Conservation (phyloP, 2,329 filamentous ascomycete species). For the Xylariaceae sp. region DNA sequence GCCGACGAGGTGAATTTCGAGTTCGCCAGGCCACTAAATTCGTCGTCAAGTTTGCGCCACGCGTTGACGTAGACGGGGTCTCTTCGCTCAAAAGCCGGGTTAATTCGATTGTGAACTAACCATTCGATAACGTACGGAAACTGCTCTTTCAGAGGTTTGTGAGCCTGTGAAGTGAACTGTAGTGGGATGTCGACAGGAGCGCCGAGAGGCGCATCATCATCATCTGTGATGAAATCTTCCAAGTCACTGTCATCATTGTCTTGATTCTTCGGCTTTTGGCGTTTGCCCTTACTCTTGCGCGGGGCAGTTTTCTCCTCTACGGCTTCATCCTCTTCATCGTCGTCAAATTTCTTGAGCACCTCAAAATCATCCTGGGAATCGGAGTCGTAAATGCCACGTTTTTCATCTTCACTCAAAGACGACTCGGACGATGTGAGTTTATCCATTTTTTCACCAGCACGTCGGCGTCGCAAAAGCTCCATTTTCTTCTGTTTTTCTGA, state of each 20-base stretch:
- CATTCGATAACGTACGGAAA: conserved; percentile 79
- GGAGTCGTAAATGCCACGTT: conserved; percentile 46
- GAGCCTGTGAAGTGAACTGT: conserved; percentile 70
- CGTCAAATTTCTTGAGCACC: conserved; percentile 45
- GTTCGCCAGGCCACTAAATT: conserved; percentile 69
- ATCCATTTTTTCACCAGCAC: conserved; percentile 31
- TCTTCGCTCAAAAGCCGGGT: conserved; percentile 68
- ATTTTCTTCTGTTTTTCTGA: conserved; percentile 33
- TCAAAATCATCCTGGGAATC: conserved; percentile 41
- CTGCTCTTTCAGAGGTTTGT: conserved; percentile 72
- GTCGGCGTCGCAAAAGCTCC: conserved; percentile 30
- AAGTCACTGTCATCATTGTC: conserved; percentile 44
- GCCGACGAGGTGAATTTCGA: conserved; percentile 76
- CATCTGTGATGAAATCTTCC: conserved; percentile 71
- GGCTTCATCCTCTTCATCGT: conserved; percentile 38
- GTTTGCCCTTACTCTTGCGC: conserved; percentile 18
- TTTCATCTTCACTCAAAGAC: conserved; percentile 58
- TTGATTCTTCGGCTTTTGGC: conserved; percentile 28
- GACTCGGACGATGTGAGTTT: conserved; percentile 26
- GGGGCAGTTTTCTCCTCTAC: conserved; percentile 30
- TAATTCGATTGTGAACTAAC: conserved; percentile 81
- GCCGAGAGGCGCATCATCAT: conserved; percentile 64
- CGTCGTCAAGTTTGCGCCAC: conserved; percentile 75
- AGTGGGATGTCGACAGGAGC: conserved; percentile 69
- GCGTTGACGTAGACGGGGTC: conserved; percentile 72